Base-by-base conservation (phyloP, 352 stramenopile species). In the Pythium scleroteichum region DNA sequence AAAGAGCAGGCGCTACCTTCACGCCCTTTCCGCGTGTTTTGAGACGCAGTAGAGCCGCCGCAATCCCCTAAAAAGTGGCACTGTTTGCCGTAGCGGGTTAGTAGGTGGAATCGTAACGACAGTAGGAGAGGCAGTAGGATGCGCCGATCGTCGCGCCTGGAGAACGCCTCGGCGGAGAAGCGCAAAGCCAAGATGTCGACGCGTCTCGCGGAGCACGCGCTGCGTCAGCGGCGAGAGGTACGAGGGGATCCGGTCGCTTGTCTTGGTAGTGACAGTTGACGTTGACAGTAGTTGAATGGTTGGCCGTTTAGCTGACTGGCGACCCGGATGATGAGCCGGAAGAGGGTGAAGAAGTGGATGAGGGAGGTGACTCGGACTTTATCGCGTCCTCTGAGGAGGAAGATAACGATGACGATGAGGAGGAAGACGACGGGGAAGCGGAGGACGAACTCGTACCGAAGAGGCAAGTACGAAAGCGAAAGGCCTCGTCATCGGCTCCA, bases 141-240 rank as follows among this genome's bases (percentile, higher is more conserved):
- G 80, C 74, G 83, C 19, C 72, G 83, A n/a, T 92, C 83, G 24
- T 75, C 77, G 47, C 78, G 83, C 24, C 69, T 92, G 22, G 77
- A 78, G 26, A 75, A 69, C 4, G 76, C 62, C n/a, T 68, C 70
- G 13, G 73, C 64, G 14, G 66, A 75, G 33, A 79, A 82, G 38
- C 71, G 73, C 19, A 64, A 67, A 38, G 69, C 64, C 42, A 79
- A 82, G 47, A 90, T 92, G 77, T 77, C 83, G 44, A 75, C 75
- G 69, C 55, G 83, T 29, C 82, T 92, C 51, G 64, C 69, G 27
- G 62, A 64, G 23, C 69, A 66, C 20, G 51, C 62, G n/a, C 67
- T 69, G 46, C 63, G 66, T 19, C 44, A 70, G 22, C 61, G 61
- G 16, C 62, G 42, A 41, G 64, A 67, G 57, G 70, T 77, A 47